Evolutionary conservation across 768 basidiomycete species (phyloP), one percentile per base, ranked within the genome.

Genomic region (Mycena galopus): DNA sequence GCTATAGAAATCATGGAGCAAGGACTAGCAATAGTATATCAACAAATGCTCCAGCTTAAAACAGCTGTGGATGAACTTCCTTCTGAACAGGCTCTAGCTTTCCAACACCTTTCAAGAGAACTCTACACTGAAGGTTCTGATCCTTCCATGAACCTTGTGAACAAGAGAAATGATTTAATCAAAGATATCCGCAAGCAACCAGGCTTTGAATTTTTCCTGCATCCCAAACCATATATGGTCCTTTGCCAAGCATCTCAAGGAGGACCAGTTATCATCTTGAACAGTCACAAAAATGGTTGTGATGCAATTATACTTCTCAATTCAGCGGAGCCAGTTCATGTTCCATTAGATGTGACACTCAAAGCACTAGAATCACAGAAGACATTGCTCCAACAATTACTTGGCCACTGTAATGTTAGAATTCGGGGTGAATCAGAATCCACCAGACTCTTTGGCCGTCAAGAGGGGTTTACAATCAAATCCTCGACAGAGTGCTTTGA

Each of bases 221-320:
- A 47, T 11, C 71, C 69, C n/a, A 35, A 50, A 5, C 39, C 50
- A n/a, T 73, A 72, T 37, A 44, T 21, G 4, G 55, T 61, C 9
- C 65, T 75, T 19, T 58, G 37, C 25, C 23, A 58, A 29, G 76
- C 73, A 10, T 59, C 76, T 12, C n/a, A 74, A 37, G 50, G 58
- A 10, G 76, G 76, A 27, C 75, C 69, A 9, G 59, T 77, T 33
- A 63, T 77, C 25, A 65, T 77, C 32, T 25, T 76, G 16, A 75
- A 72, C 37, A 59, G 30, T 42, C 60, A 39, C 39, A 25, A 23
- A 75, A 65, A 64, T 21, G 11, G 19, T n/a, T 76, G 75, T 57
- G 75, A 75, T 61, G 72, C 73, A 17, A 57, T 77, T 27, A 74
- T 76, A 42, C 35, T 77, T 23, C 25, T 73, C 7, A 35, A 33